Evolutionary conservation across 2,329 filamentous ascomycete genomes (phyloP).

Genomic region (Lachnellula cervina): DNA sequence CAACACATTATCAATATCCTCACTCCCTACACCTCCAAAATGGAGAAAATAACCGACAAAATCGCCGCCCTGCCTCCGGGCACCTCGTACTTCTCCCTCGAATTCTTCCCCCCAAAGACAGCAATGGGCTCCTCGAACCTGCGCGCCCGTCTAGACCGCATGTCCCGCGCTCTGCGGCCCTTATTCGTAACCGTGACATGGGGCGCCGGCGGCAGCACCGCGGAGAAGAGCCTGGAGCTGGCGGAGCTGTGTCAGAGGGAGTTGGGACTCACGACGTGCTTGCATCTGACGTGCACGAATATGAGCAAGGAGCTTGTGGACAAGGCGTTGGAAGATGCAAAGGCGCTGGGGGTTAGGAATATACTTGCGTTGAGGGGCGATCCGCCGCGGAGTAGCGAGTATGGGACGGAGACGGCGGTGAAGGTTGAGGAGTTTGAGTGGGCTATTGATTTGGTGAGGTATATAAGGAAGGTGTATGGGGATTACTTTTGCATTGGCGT

Average conservation of each 20-base stretch:
- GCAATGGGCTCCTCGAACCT: constrained; percentile 93
- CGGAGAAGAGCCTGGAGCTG: constrained; percentile 84
- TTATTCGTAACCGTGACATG: constrained; percentile 97
- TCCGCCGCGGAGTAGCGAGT: constrained; percentile 84
- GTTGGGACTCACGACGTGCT: constrained; percentile 85
- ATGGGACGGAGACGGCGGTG: constrained; percentile 52
- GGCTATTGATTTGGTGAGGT: constrained; percentile 82
- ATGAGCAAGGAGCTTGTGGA: constrained; percentile 87
- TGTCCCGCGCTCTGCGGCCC: constrained; percentile 85
- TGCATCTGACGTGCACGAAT: constrained; percentile 96
- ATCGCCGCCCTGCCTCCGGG: constrained; percentile 82
- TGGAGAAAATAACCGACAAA: constrained; percentile 88
- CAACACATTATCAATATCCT: background rate
- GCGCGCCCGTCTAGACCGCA: constrained; percentile 86
- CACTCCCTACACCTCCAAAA: constrained; percentile 7
- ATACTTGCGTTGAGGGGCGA: constrained; percentile 90
- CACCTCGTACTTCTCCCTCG: constrained; percentile 86
- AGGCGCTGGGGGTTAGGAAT: constrained; percentile 84
- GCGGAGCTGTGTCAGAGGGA: constrained; percentile 94
- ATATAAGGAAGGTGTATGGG: constrained; percentile 79
- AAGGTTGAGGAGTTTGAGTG: constrained; percentile 78
- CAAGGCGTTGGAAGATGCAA: constrained; percentile 83
- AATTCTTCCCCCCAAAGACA: constrained; percentile 99
- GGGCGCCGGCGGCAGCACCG: constrained; percentile 92
- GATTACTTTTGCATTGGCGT: constrained; percentile 97